A percentile compares a stretch with the other conserved stretches of the same genome.
Evolutionary conservation across 495 filamentous ascomycete genomes (phyloP).

Genomic region (Aspergillus saccharolyticus): DNA sequence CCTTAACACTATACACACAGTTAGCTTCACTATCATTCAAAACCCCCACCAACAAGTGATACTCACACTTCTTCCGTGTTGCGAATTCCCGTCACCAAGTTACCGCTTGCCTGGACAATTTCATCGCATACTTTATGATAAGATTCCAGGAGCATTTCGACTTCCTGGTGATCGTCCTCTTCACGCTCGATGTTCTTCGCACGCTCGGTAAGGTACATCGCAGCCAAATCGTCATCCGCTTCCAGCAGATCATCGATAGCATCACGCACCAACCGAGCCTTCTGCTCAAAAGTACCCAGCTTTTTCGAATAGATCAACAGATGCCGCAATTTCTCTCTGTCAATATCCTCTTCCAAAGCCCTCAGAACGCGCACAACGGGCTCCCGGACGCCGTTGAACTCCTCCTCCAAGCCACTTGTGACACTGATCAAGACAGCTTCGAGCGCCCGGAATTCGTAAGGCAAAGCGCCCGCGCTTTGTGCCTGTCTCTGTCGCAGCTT

Average conservation of each 20-base stretch:
- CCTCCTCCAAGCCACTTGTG: slow-evolving; percentile 80
- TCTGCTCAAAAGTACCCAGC: slow-evolving; percentile 94
- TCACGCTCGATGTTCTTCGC: slow-evolving; percentile 64
- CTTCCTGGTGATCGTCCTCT: slow-evolving; percentile 90
- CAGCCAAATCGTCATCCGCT: slow-evolving; percentile 89
- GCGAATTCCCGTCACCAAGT: slow-evolving; percentile 89
- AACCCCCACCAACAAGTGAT: neutral
- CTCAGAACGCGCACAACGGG: slow-evolving; percentile 83
- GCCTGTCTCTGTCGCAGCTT: slow-evolving; percentile 55
- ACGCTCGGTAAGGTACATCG: slow-evolving; percentile 94
- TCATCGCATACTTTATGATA: slow-evolving; percentile 98
- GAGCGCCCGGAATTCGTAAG: slow-evolving; percentile 60
- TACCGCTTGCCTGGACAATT: slow-evolving; percentile 91
- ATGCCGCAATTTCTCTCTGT: slow-evolving; percentile 85
- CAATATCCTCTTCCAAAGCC: slow-evolving; percentile 95
- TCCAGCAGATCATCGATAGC: slow-evolving; percentile 96
- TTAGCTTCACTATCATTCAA: slow-evolving; percentile 12
- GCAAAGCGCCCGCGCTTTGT: slow-evolving; percentile 46
- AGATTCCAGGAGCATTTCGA: slow-evolving; percentile 93
- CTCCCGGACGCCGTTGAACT: slow-evolving; percentile 88
- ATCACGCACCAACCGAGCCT: slow-evolving; percentile 88
- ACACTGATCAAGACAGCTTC: slow-evolving; percentile 57
- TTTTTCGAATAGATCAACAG: slow-evolving; percentile 92
- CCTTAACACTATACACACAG: slow-evolving; percentile 63
- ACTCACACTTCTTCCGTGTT: slow-evolving; percentile 97